Base-by-base conservation (phyloP, 495 filamentous ascomycete genomes). In the Zalerion maritima region DNA sequence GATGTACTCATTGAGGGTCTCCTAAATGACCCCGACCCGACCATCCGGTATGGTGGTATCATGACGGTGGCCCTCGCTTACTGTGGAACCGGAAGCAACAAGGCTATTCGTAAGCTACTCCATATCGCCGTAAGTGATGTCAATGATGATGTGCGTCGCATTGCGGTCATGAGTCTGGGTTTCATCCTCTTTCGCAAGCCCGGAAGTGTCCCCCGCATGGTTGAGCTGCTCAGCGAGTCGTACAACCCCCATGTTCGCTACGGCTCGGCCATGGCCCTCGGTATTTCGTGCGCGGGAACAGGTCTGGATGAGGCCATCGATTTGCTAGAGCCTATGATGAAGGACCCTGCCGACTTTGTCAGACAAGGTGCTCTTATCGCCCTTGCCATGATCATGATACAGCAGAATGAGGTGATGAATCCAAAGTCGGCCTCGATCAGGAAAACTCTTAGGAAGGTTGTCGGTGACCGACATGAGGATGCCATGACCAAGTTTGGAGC, bases 231-330 rank as follows among this genome's bases (percentile, higher is more conserved):
- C 10, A 83, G 86, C 4, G 91, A 99, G 53, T 93, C 84, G 0
- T 99, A 99, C 62, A 99, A 99, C 50, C 91, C 91, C 12, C 91
- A 99, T 49, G 91, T 99, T 17, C 79, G 91, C 24, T 99, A 99
- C 39, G 91, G 91, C 44, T 92, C 91, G 3, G 86, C 91, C 17
- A 94, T 99, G 81, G 91, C 91, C 10, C 70, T 99, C 9, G 91
- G 91, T 55, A 96, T 99, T 42, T 89, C 91, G 20, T 96, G 91
- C 42, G 91, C 91, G 15, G 91, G 91, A 18, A 99, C 91, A 21
- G 91, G 91, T 13, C 58, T 96, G 15, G 87, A 96, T 37, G 91
- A 96, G 55, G 91, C 91, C 2, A 91, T 94, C 38, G 91, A 96
- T 40, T 67, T 99, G 17, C 66, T 99, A 6, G 91, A 99, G 56